Percentiles rank a stretch among this genome's conserved stretches.
These are phyloP conservation scores for Chytriomyces sp. DNA, from an alignment of 192 early-diverging fungal genomes.

Conservation along the genomic window DNA sequence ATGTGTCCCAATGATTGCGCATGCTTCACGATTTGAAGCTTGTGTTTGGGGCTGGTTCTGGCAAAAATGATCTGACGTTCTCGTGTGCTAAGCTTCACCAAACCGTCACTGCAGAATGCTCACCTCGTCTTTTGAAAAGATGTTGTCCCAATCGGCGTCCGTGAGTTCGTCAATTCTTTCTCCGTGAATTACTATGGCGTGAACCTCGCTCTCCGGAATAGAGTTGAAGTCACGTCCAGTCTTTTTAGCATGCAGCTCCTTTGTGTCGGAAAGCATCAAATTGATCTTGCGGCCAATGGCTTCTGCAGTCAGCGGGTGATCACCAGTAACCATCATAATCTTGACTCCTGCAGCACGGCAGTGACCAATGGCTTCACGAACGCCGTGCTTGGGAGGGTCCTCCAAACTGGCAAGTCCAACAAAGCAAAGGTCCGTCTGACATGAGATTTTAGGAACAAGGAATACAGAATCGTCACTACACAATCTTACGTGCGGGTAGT, in stretches of 20 bases:
- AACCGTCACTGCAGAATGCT: not conserved
- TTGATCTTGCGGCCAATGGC: slow-evolving; percentile 95
- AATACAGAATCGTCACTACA: too few species aligned
- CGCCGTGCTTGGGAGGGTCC: slow-evolving; percentile 96
- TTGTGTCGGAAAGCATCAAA: slow-evolving; percentile 85
- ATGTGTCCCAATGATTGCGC: slow-evolving; percentile 89
- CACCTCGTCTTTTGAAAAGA: slow-evolving; percentile 81
- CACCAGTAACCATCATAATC: slow-evolving; percentile 97
- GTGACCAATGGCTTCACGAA: slow-evolving; percentile 90
- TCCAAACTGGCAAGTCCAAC: slow-evolving; percentile 83
- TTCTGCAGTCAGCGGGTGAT: slow-evolving; percentile 91
- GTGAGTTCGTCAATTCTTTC: slow-evolving; percentile 78
- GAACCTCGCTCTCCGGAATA: slow-evolving; percentile 77
- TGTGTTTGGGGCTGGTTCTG: slow-evolving; percentile 92
- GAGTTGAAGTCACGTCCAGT: slow-evolving; percentile 56
- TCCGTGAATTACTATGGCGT: slow-evolving; percentile 89
- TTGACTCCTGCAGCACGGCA: slow-evolving; percentile 89
- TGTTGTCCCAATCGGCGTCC: slow-evolving; percentile 83
- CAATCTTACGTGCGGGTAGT: slow-evolving; percentile 63
- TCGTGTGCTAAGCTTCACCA: slow-evolving; percentile 46
- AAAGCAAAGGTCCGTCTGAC: slow-evolving; percentile 56
- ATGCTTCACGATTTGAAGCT: slow-evolving; percentile 94
- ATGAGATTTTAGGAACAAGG: too few species aligned
- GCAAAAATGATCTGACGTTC: slow-evolving; percentile 79
- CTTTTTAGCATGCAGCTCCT: slow-evolving; percentile 70